Percentiles rank a stretch among this genome's conserved stretches.
Evolutionary conservation across 23 red algal genomes (phyloP).

Genomic region (Pyropia yezoensis): DNA sequence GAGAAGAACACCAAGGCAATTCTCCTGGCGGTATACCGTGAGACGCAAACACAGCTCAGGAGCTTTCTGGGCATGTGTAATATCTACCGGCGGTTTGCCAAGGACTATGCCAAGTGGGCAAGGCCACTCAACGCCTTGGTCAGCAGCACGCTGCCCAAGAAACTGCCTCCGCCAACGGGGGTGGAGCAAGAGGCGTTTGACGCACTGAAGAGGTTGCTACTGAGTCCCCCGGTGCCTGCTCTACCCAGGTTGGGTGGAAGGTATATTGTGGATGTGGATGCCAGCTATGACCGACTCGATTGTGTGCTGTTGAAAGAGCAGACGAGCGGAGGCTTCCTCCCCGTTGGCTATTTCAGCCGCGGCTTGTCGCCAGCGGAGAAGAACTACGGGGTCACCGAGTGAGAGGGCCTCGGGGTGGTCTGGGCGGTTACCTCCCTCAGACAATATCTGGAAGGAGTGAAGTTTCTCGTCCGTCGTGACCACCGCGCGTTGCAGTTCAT

Average conservation of each 20-base stretch:
- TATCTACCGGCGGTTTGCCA: constrained; percentile 8
- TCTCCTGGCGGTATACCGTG: too few species aligned
- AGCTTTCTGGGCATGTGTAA: constrained; percentile 10
- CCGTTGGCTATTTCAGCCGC: constrained; percentile 20
- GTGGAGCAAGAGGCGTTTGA: too few species aligned
- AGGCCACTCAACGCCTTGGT: constrained; percentile 8
- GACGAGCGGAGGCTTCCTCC: constrained; percentile 1
- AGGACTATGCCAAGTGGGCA: neutral
- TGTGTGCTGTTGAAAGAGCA: constrained; percentile 13
- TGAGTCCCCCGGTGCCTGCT: constrained; percentile 1
- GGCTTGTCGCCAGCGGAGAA: constrained; percentile 13
- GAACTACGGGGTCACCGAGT: too few species aligned
- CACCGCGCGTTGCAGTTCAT: too few species aligned
- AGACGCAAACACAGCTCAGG: constrained; percentile 2
- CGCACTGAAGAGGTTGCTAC: constrained; percentile 1
- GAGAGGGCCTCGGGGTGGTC: too few species aligned
- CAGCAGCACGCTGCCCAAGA: too few species aligned
- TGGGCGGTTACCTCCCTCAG: too few species aligned
- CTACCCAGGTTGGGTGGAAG: neutral
- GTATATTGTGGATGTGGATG: too few species aligned
- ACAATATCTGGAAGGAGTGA: too few species aligned
- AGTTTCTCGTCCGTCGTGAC: too few species aligned
- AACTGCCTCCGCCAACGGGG: too few species aligned
- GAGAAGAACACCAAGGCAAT: too few species aligned
- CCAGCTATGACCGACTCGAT: constrained; percentile 10